These are phyloP conservation scores for Gentiana straminea DNA, from an alignment of 257 asterid species.

Conservation along the genomic window DNA sequence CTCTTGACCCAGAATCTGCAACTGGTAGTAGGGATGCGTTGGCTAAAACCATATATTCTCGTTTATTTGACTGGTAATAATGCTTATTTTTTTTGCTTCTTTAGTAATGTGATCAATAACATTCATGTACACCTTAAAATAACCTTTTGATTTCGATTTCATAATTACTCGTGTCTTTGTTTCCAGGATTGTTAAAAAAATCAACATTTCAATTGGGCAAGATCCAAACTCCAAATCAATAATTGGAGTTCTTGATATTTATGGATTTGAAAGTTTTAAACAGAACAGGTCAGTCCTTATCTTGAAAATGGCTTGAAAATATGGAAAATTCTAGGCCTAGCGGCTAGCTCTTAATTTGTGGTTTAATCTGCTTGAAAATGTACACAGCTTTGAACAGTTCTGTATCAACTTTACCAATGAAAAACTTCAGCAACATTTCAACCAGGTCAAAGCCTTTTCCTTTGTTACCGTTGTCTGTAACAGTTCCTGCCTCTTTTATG, in stretches of 20 bases:
- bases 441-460: conserved; percentile 57
- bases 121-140: neutral
- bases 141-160: conserved; percentile 1
- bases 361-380: neutral
- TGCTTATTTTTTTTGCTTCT: neutral
- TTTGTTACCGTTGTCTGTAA: conserved; percentile 11
- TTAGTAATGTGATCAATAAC: conserved; percentile 5
- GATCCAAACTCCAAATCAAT: conserved; percentile 93
- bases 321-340: too few relatives aligned
- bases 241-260: conserved; percentile 96
- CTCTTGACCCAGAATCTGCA: conserved; percentile 93
- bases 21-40: conserved; percentile 95
- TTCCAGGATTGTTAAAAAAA: conserved; percentile 88
- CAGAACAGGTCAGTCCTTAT: conserved; percentile 33
- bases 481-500: conserved; percentile 16
- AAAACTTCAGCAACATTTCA: conserved; percentile 98
- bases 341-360: too few relatives aligned
- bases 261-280: conserved; percentile 95
- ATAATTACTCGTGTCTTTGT: conserved; percentile 12
- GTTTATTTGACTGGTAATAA: conserved; percentile 77
- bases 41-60: conserved; percentile 82
- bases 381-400: conserved; percentile 92
- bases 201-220: conserved; percentile 91
- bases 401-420: conserved; percentile 98
- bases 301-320: conserved; percentile 1